Evolutionary conservation across 805 yeast species (phyloP), one percentile per base, ranked within the genome.

Genomic region (Candida anglica): DNA sequence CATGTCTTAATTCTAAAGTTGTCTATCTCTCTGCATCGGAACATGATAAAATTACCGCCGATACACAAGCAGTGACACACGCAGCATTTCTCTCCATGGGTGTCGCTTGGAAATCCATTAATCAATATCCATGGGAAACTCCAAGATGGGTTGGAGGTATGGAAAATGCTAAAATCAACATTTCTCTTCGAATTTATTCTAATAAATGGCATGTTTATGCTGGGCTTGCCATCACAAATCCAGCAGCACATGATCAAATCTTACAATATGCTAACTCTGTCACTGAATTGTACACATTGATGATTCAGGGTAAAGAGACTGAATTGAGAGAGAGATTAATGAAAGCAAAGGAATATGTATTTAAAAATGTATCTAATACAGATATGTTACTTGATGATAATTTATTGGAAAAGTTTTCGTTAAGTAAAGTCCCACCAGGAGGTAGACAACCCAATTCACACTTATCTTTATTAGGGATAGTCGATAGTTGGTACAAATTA

Each of bases 191-290:
- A 42, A 93, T 93, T 32, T 93, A 72, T 57, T 79, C 95, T 13
- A 93, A 89, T 60, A 88, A 89, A 60, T 93, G 96, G 95, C 98
- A 93, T 56, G 98, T 93, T 19, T 93, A 93, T 53, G 98, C 98
- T 4, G 98, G 98, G 0, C 68, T 93, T 48, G 97, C 98, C 7
- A 91, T 93, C 45, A 84, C 96, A 1, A 93, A 93, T 50, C 97
- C 96, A 1, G 77, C 89, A 27, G 97, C 98, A 1, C 97, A 91
- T 51, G 76, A 73, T 25, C 98, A 93, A 59, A 82, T 94, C 14
- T 69, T 85, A 44, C 97, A 89, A 55, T 93, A 91, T 55, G 83
- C 98, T 2, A 73, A 75, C 22, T 84, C 95, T 1, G 82, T 83
- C 2, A 82, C 93, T 1, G 93, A 85, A 36, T 65, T 93, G 28